Base-by-base conservation (phyloP, 2,329 filamentous ascomycete genomes). In the Sarocladium kiliense region DNA sequence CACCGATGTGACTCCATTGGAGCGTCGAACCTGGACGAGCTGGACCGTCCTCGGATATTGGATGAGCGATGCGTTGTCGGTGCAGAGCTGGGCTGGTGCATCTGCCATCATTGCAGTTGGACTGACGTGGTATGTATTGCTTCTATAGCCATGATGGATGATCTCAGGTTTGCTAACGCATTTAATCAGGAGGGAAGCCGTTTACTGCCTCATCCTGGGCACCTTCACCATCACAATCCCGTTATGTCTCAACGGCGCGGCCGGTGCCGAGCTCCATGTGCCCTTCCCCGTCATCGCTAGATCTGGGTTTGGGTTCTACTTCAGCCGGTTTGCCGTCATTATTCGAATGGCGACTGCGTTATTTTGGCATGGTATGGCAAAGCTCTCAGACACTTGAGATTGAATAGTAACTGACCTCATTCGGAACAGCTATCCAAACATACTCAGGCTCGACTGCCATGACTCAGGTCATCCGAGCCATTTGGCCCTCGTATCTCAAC, bases 401-500 rank as follows among this genome's bases (percentile, higher is more conserved):
- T n/a, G n/a, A n/a, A n/a, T n/a, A n/a, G n/a, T n/a, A n/a, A n/a
- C n/a, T n/a, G n/a, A n/a, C n/a, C n/a, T n/a, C n/a, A n/a, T n/a
- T n/a, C n/a, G n/a, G n/a, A n/a, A n/a, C 30, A 34, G 71, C 68
- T 18, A 57, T 57, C 26, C 42, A 53, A 37, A 57, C 42, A 11
- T 57, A 55, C 39, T 41, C 49, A 16, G 56, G 45, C 23, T 53
- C 49, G 18, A 49, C 47, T 9, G 36, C 54, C 60, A 67, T 75
- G 30, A 72, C 70, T 0, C 67, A 72, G 56, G 74, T 78, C 62
- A 63, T 78, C 26, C 66, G 64, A 2, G 71, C 75, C 10, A 73
- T 76, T 53, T 84, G 80, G 77, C 82, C 82, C 0, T 78, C 74
- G 10, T 85, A 81, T 59, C 66, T 74, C 1, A 70, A 71, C 1